Evolutionary conservation across 805 yeast genomes (phyloP), one percentile per base, ranked within the genome.

Genomic region (Monosporozyma solicola): DNA sequence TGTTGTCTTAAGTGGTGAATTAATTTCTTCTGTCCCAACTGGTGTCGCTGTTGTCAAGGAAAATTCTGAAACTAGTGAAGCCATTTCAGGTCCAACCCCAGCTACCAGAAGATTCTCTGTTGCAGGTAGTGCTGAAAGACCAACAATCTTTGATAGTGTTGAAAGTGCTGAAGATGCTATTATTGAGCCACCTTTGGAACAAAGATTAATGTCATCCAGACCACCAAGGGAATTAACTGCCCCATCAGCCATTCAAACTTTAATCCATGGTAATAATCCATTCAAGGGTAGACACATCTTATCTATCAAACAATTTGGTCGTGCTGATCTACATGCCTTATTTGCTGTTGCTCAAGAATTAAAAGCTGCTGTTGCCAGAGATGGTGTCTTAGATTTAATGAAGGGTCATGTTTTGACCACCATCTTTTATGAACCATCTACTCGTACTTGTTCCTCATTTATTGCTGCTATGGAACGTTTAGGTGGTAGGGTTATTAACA

Each of bases 401-500:
- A 81, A 84, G 70, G 96, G 98, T 55, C 84, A 95, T 64, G 83
- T 94, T 53, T 77, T 94, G 65, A 88, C 97, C 48, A 95, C 98
- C 10, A 84, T 94, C 77, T 94, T 94, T 77, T 94, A 90, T 72
- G 99, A 94, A 76, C 99, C 99, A 61, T 89, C 97, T 5, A 95
- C 99, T 41, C 82, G 99, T 74, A 94, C 99, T 35, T 82, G 95
- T 20, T 83, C 97, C 24, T 94, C 98, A 1, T 95, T 95, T 69
- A 96, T 94, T 70, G 97, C 97, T 63, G 99, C 99, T 55, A 94
- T 94, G 99, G 98, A 94, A 78, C 87, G 99, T 75, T 79, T 94
- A 63, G 99, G 99, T 71, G 99, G 99, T 68, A 83, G 96, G 72
- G 96, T 90, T 61, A 87, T 95, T 60, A 80, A 95, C 52, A 86